Percentiles rank a stretch among this genome's conserved stretches.
Evolutionary conservation across 2,329 filamentous ascomycete genomes (phyloP).

Genomic region (Fusarium citri): DNA sequence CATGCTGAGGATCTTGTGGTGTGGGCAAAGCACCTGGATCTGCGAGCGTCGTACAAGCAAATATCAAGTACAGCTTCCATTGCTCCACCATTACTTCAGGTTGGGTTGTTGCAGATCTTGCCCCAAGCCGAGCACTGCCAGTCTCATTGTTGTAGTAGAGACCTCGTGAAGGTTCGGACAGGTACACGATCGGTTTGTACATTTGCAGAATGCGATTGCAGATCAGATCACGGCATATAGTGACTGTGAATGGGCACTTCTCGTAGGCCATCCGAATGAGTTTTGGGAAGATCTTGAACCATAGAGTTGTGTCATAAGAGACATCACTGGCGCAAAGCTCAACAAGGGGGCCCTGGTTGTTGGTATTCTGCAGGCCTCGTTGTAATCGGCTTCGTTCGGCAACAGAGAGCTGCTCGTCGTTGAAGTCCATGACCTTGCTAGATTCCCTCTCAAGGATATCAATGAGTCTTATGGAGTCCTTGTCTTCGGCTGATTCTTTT

Average conservation of each 20-base stretch:
- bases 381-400: conserved; percentile 93
- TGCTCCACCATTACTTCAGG: conserved; percentile 93
- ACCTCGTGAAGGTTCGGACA: conserved; percentile 79
- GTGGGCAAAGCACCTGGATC: conserved; percentile 74
- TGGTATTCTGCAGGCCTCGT: conserved; percentile 86
- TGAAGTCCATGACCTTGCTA: conserved; percentile 88
- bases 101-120: conserved; percentile 74
- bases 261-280: conserved; percentile 91
- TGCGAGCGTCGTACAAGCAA: conserved; percentile 94
- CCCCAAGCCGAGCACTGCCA: conserved; percentile 62
- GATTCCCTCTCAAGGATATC: conserved; percentile 92
- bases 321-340: conserved; percentile 96
- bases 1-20: conserved; percentile 74
- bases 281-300: conserved; percentile 98
- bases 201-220: conserved; percentile 94
- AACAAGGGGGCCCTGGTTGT: conserved; percentile 85
- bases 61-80: conserved; percentile 97
- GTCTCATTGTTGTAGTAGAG: conserved; percentile 72
- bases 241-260: conserved; percentile 90
- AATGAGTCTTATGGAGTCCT: conserved; percentile 81
- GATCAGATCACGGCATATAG: conserved; percentile 89
- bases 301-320: conserved; percentile 92
- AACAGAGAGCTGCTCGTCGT: conserved; percentile 89
- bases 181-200: conserved; percentile 82
- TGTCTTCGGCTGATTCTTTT: conserved; percentile 68